A percentile compares a stretch with the other conserved stretches of the same genome.
These are phyloP conservation scores for Yamadazyma olivae DNA, from an alignment of 805 yeast genomes.

Conservation along the genomic window DNA sequence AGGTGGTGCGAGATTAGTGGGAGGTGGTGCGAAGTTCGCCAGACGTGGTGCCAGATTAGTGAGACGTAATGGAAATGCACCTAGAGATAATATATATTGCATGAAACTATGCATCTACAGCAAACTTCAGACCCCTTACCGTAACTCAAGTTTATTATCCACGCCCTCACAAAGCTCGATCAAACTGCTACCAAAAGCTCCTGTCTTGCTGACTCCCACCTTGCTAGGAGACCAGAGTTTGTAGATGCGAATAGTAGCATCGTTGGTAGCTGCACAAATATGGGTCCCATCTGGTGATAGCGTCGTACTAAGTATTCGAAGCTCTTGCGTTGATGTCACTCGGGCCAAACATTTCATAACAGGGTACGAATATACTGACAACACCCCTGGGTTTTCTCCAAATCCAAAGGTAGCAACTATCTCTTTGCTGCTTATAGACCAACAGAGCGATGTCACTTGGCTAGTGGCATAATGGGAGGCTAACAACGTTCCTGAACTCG, in stretches of 20 bases:
- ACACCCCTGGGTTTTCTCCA: conserved; percentile 54
- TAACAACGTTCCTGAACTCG: conserved; percentile 70
- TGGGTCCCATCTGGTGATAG: conserved; percentile 60
- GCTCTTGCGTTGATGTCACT: conserved; percentile 47
- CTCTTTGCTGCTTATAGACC: conserved; percentile 68
- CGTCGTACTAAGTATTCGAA: conserved; percentile 65
- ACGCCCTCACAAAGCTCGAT: conserved; percentile 60
- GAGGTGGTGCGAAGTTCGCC: too few species aligned
- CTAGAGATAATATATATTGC: too few species aligned
- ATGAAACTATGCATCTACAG: too few species aligned
- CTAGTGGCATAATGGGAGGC: conserved; percentile 55
- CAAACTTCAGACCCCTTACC: too few species aligned
- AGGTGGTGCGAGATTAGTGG: too few species aligned
- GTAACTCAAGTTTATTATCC: conserved; percentile 7
- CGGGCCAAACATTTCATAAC: conserved; percentile 45
- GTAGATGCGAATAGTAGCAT: conserved; percentile 73
- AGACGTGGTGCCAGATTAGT: too few species aligned
- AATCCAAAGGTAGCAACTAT: conserved; percentile 82
- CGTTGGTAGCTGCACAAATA: conserved; percentile 74
- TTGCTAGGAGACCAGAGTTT: conserved; percentile 54
- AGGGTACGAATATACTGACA: conserved; percentile 69
- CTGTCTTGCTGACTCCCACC: not conserved
- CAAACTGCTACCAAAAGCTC: conserved; percentile 18
- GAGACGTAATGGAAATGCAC: too few species aligned
- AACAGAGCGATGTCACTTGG: conserved; percentile 75